Conservation (phyloP, 805 yeast species). For the Ogataea chonburiensis region DNA sequence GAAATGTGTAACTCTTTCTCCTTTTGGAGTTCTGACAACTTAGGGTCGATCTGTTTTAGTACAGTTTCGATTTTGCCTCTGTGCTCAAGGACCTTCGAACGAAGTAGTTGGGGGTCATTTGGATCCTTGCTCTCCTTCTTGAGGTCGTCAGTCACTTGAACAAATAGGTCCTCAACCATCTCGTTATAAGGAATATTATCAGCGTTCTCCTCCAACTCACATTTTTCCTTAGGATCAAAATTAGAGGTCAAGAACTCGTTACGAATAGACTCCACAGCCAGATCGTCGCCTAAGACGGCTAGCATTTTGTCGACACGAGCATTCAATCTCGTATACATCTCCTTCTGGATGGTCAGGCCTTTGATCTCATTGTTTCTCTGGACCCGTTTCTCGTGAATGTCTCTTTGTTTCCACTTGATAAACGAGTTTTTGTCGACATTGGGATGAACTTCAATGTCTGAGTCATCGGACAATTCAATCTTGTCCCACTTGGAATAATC, state of each 20-base stretch:
- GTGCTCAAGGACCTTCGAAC: conserved; percentile 54
- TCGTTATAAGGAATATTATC: conserved; percentile 73
- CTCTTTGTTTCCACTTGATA: conserved; percentile 95
- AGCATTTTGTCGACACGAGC: conserved; percentile 68
- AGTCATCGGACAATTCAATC: conserved; percentile 92
- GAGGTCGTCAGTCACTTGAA: conserved; percentile 68
- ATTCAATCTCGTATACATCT: conserved; percentile 77
- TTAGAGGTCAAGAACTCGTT: conserved; percentile 44
- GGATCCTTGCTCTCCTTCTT: conserved; percentile 48
- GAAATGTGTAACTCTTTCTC: conserved; percentile 78
- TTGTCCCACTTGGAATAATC: conserved; percentile 99
- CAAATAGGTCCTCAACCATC: conserved; percentile 86
- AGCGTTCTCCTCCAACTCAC: conserved; percentile 37
- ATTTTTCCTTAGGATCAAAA: conserved; percentile 60
- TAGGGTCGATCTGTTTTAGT: conserved; percentile 59
- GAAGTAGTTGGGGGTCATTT: conserved; percentile 36
- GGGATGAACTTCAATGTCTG: conserved; percentile 96
- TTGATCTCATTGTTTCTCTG: conserved; percentile 78
- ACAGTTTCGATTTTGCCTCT: conserved; percentile 68
- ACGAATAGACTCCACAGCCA: conserved; percentile 34
- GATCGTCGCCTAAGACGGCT: conserved; percentile 39
- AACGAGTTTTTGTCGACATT: conserved; percentile 93
- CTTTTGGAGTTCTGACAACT: conserved; percentile 61
- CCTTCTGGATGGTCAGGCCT: conserved; percentile 69
- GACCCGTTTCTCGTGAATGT: conserved; percentile 88